Evolutionary conservation across 2,329 filamentous ascomycete genomes (phyloP).

Genomic region (Purpureocillium lavendulum): DNA sequence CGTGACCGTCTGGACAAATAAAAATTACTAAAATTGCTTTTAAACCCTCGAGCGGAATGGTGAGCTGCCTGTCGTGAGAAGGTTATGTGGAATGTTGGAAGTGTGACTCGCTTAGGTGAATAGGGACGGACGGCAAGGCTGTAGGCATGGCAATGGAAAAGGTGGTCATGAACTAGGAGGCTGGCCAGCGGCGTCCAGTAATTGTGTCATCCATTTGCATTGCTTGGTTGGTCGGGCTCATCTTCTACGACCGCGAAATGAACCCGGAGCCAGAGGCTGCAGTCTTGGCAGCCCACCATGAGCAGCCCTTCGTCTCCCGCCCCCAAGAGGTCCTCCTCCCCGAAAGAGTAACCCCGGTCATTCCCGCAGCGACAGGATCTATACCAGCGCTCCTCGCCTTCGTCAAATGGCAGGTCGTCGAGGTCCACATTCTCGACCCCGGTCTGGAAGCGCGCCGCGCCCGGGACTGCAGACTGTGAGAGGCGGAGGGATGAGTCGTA

Average conservation of each 20-base stretch:
- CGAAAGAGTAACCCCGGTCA: conserved; percentile 48
- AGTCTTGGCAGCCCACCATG: conserved; percentile 57
- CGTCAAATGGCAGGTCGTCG: conserved; percentile 52
- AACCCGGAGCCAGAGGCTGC: conserved; percentile 58
- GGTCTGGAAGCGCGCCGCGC: conserved; percentile 35
- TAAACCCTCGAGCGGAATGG: conserved; percentile 13
- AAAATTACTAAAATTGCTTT: conserved; percentile 42
- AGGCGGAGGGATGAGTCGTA: conserved; percentile 45
- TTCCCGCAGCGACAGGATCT: conserved; percentile 57
- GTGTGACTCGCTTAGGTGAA: too few relatives aligned
- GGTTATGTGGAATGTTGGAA: too few relatives aligned
- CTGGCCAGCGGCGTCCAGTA: neutral
- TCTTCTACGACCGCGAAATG: conserved; percentile 49
- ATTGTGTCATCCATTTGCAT: conserved; percentile 13
- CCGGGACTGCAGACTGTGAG: conserved; percentile 6
- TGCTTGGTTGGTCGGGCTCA: conserved; percentile 11
- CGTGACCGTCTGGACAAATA: conserved; percentile 48
- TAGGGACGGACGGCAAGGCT: too few relatives aligned
- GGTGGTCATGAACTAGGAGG: neutral
- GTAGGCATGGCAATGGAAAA: too few relatives aligned
- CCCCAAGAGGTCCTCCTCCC: conserved; percentile 51
- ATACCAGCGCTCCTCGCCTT: conserved; percentile 40
- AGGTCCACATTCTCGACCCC: conserved; percentile 57
- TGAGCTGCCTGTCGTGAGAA: too few relatives aligned
- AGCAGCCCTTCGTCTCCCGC: conserved; percentile 50